Percentiles rank a stretch among this genome's conserved stretches.
phyloP scores from a whole-genome alignment of 257 asterid genomes.

The Solanum virginianum region DNA sequence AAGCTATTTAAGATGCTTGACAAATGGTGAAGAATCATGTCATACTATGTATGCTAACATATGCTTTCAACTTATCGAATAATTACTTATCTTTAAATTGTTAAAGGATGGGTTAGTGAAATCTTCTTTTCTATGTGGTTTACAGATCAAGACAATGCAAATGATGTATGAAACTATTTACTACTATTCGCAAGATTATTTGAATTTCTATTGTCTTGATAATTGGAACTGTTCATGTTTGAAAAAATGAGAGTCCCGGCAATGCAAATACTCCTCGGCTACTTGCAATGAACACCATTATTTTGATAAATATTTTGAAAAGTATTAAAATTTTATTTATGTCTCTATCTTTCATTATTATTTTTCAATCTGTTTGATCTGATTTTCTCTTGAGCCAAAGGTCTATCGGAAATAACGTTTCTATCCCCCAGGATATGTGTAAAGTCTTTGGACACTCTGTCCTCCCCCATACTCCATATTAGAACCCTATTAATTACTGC shows the following conservation, averaged over 20 bases:
- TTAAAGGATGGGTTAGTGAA: not conserved
- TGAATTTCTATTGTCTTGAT: constrained; percentile 82
- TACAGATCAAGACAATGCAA: constrained; percentile 18
- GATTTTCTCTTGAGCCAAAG: no score
- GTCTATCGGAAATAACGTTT: no score
- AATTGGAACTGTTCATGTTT: constrained; percentile 46
- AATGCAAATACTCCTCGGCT: constrained; percentile 69
- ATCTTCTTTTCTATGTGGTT: not conserved
- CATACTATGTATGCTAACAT: not conserved
- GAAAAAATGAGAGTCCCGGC: constrained; percentile 28
- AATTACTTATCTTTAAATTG: not conserved
- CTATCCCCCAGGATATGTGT: no score
- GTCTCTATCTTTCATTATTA: not conserved
- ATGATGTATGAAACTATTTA: not conserved
- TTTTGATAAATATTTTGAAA: not conserved
- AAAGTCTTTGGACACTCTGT: no score
- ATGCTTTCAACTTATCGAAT: not conserved
- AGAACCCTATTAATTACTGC: no score
- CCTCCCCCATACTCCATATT: no score
- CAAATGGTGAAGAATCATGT: not conserved
- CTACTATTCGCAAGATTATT: constrained; percentile 66
- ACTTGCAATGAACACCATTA: not conserved
- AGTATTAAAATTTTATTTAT: not conserved
- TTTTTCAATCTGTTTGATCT: no score
- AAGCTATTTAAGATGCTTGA: not conserved